Evolutionary conservation across 352 stramenopile genomes (phyloP), one percentile per base, ranked within the genome.

Genomic region (Pythium vanterpoolii): DNA sequence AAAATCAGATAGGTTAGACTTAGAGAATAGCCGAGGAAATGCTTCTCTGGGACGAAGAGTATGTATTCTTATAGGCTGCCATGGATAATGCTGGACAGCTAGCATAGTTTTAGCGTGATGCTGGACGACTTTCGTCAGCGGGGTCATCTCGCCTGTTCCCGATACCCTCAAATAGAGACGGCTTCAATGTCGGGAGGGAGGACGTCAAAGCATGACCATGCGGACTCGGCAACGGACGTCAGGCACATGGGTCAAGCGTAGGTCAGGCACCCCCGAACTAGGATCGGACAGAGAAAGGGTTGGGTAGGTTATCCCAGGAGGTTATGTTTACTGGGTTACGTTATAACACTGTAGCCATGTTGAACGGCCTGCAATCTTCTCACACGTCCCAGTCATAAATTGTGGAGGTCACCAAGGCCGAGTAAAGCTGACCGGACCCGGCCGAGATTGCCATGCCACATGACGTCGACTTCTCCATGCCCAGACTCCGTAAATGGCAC

Each of bases 121-220:
- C n/a, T 40, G 34, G 34, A 40, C 34, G 34, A 16, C 34, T 40
- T 40, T 36, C 8, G 31, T 36, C 31, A 36, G 34, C 34, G 34
- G 4, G 11, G 34, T 40, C 34, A 40, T 40, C 34, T 4, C 34
- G 7, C 34, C 34, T 40, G 11, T 18, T 16, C n/a, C 4, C 11
- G 6, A 18, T 8, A 19, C 34, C 89, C 79, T 33, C 87, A 77
- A 42, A 90, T 81, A 0, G 76, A 69, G n/a, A 92, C 84, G 70
- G 78, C 4, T 74, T 66, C 16, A 88, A 51, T 0, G 67, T 60
- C 0, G 66, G 75, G 52, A 87, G 34, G 34, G 34, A 18, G 7
- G 34, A 87, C 1, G 57, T 73, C 39, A 71, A 70, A 18, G 60
- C 39, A 11, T 72, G 26, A 11, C 77, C 40, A 47, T 28, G 11